Base-by-base conservation (phyloP, 768 basidiomycete species). In the Amanita phalloides region DNA sequence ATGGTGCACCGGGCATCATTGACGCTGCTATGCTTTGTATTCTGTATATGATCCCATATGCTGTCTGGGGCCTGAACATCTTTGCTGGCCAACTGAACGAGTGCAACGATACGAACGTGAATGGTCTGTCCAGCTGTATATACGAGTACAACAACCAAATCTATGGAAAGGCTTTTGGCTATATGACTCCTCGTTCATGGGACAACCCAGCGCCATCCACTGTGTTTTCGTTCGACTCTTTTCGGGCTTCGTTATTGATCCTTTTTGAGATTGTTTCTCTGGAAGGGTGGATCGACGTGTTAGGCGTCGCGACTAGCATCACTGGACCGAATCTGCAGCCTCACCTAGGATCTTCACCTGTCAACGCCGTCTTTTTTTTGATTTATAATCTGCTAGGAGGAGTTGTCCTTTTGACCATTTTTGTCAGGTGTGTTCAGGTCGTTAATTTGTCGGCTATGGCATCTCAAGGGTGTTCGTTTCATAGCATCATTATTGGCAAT, bases 211-310 rank as follows among this genome's bases (percentile, higher is more conserved):
- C 81, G 0, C 84, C 84, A 4, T 86, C 84, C 17, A 90, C 88
- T 1, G 76, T 76, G 1, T 97, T 92, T 70, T 86, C 84, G 2
- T 98, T 97, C 61, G 95, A 98, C 66, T 80, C 72, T 11, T 97
- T 97, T 67, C 74, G 78, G 6, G 69, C 83, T 3, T 86, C 90
- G 0, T 71, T 97, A 37, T 76, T 97, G 49, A 96, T 97, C 60
- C 75, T 97, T 1, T 97, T 96, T 60, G 95, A 98, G 68, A 92
- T 95, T 57, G 90, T 97, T 21, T 95, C 93, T 0, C 70, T 96
- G 45, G 93, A 95, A 68, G 95, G 95, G 2, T 97, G 94, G 95
- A 78, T 89, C n/a, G 90, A 94, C 61, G 95, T 93, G 46, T 86
- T 96, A 86, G 69, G 67, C 35, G 75, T 84, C 23, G 85, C 84